Percentiles rank a stretch among this genome's conserved stretches.
Conservation (phyloP, 179 eudicot species). For the Silene noctiflora region DNA sequence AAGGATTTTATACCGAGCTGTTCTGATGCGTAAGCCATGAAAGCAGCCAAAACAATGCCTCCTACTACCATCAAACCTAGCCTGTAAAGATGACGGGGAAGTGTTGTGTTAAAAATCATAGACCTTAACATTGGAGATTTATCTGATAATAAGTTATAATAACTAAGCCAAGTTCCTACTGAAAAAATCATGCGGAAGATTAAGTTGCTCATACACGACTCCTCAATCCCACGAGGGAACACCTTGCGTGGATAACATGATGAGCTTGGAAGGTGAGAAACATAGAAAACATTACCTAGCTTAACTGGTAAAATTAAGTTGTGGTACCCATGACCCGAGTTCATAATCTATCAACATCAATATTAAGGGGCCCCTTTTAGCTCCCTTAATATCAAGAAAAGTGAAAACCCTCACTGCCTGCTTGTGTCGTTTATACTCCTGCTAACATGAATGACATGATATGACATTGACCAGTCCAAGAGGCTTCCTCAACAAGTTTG, state of each 20-base stretch:
- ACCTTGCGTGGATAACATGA: neutral
- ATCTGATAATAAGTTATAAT: neutral
- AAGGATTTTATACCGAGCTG: constrained; percentile 76
- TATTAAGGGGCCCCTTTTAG: neutral
- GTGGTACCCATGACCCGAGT: neutral
- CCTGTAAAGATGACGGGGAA: constrained; percentile 37
- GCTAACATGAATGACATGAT: too few species aligned
- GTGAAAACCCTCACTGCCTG: too few species aligned
- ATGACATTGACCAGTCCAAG: too few species aligned
- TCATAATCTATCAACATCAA: neutral
- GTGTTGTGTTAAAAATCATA: constrained; percentile 9
- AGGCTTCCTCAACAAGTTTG: too few species aligned
- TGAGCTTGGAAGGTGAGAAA: neutral
- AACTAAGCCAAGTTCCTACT: neutral
- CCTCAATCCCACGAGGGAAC: neutral
- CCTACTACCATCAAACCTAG: constrained; percentile 82
- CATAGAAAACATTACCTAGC: neutral
- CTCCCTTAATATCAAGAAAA: neutral
- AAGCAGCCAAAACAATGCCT: constrained; percentile 76
- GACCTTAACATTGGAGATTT: neutral
- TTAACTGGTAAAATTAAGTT: neutral
- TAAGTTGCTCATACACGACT: neutral
- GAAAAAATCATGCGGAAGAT: neutral
- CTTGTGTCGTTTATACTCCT: too few species aligned
- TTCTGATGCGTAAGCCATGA: constrained; percentile 92